Evolutionary conservation across 495 filamentous ascomycete genomes (phyloP).

Genomic region (Penicillium subrubescens): DNA sequence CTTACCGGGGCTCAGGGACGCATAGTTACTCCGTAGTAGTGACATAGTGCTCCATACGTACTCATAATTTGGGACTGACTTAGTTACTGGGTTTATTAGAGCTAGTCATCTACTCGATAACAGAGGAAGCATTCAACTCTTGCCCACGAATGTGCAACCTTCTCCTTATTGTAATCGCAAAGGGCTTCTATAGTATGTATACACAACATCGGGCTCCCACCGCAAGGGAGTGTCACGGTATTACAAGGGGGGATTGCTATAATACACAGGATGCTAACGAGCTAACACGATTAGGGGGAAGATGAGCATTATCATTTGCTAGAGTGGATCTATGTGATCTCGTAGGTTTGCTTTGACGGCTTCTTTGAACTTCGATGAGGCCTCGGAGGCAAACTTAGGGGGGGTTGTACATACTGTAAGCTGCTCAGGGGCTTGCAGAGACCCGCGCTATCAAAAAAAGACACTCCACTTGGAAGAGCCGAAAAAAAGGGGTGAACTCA

Average conservation of each 20-base stretch:
- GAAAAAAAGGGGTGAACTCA: slow-evolving; percentile 2
- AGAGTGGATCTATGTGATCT: background rate
- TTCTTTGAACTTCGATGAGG: background rate
- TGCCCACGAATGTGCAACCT: slow-evolving; percentile 7
- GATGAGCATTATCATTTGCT: slow-evolving; percentile 4
- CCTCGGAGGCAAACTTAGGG: background rate
- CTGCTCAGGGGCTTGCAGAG: background rate
- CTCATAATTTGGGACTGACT: background rate
- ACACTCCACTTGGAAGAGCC: slow-evolving; percentile 1
- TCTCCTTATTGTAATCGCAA: slow-evolving; percentile 21
- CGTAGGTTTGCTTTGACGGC: background rate
- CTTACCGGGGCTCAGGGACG: background rate
- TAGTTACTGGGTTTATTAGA: background rate
- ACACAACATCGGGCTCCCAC: slow-evolving; percentile 1
- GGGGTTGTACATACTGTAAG: background rate
- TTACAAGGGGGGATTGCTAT: slow-evolving; percentile 7
- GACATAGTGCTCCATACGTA: background rate
- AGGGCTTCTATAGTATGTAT: background rate
- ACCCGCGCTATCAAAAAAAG: background rate
- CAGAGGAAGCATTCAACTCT: background rate
- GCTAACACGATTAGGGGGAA: slow-evolving; percentile 10
- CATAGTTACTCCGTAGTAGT: background rate
- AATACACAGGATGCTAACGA: background rate
- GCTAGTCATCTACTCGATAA: background rate
- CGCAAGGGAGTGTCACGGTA: slow-evolving; percentile 22